Conservation (phyloP, 2,329 filamentous ascomycete genomes). For the Cucurbitaria berberidis region DNA sequence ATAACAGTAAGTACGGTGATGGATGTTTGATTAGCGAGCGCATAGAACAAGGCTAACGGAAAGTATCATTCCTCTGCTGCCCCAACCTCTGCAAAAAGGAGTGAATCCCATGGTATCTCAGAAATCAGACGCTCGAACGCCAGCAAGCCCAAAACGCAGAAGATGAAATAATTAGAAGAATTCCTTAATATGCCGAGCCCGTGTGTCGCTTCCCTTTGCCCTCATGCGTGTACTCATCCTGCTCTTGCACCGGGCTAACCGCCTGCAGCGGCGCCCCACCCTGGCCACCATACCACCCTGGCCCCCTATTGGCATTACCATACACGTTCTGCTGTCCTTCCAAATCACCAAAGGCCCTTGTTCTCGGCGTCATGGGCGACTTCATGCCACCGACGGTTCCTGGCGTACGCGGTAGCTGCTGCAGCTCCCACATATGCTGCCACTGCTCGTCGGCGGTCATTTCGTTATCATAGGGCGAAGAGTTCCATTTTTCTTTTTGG, state of each 20-base stretch:
- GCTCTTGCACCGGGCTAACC: conserved; percentile 26
- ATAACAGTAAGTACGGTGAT: neutral
- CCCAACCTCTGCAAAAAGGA: conserved; percentile 14
- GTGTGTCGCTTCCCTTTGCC: conserved; percentile 27
- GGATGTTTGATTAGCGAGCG: neutral
- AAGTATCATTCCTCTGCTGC: neutral
- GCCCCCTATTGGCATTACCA: conserved; percentile 8
- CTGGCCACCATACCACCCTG: conserved; percentile 15
- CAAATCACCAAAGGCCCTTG: conserved; percentile 40
- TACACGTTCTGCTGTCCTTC: conserved; percentile 24
- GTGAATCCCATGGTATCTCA: conserved; percentile 24
- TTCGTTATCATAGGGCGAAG: conserved; percentile 35
- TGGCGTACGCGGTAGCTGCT: conserved; percentile 46
- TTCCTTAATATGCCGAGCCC: conserved; percentile 18
- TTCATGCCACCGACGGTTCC: conserved; percentile 39
- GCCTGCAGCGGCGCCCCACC: conserved; percentile 18
- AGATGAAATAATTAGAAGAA: neutral
- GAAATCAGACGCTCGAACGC: conserved; percentile 26
- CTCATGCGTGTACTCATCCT: conserved; percentile 28
- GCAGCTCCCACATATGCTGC: conserved; percentile 52
- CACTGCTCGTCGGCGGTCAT: conserved; percentile 49
- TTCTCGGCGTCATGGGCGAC: conserved; percentile 43
- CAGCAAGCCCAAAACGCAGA: neutral
- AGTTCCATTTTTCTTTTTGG: conserved; percentile 44
- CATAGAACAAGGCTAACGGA: neutral